Evolutionary conservation across 2,329 filamentous ascomycete genomes (phyloP).

Genomic region (Microsporum canis): DNA sequence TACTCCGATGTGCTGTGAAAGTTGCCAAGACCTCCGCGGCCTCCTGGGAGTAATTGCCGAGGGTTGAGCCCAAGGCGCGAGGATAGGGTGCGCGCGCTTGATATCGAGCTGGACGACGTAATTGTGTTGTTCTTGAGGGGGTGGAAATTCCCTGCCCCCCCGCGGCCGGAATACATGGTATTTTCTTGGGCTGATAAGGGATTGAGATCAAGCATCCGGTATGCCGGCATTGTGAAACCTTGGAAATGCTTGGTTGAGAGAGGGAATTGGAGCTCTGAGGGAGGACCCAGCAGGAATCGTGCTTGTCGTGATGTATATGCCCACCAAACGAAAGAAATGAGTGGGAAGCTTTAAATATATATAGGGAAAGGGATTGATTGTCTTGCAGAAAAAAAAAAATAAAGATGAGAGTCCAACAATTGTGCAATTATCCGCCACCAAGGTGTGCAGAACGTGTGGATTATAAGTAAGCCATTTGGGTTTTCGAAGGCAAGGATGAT

Average conservation of each 20-base stretch:
- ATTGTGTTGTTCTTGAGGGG: slow-evolving; percentile 33
- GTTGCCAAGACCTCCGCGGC: slow-evolving; percentile 48
- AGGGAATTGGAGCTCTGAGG: neutral
- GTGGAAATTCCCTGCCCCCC: slow-evolving; percentile 49
- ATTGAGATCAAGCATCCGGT: neutral
- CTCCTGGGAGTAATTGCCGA: slow-evolving; percentile 35
- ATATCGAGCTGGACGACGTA: slow-evolving; percentile 31
- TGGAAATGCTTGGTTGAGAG: neutral
- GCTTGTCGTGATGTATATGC: neutral
- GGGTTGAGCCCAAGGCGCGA: slow-evolving; percentile 40
- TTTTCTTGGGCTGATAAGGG: slow-evolving; percentile 49
- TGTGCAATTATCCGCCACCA: slow-evolving; percentile 2
- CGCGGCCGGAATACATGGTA: slow-evolving; percentile 30
- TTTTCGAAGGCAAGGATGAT: slow-evolving; percentile 4
- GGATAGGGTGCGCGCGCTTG: slow-evolving; percentile 26
- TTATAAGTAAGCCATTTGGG: slow-evolving; percentile 3
- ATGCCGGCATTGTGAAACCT: slow-evolving; percentile 1
- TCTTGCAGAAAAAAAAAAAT: neutral
- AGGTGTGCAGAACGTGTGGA: slow-evolving; percentile 2
- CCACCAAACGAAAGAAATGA: neutral
- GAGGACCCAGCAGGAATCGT: neutral
- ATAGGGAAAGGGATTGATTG: neutral
- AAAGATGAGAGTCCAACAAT: neutral
- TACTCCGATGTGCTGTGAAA: slow-evolving; percentile 43
- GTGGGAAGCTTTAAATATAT: neutral